phyloP scores from a whole-genome alignment of 108 stramenopile genomes.

The Parietichytrium sp. region DNA sequence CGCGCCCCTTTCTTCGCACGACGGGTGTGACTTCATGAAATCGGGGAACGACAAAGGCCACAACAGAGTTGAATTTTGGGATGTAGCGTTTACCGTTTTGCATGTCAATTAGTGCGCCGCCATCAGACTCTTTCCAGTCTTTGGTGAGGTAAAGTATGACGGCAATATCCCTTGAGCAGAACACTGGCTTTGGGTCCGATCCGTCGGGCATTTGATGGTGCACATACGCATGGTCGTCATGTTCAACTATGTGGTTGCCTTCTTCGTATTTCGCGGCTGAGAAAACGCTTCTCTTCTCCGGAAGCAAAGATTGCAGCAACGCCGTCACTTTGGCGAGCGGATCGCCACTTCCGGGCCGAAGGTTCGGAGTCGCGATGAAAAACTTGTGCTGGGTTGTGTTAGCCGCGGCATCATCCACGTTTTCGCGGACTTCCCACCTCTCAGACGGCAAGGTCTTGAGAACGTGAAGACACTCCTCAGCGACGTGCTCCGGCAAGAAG shows the following conservation, averaged over 20 bases:
- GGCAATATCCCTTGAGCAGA: not conserved
- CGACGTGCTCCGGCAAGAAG: constrained; percentile 18
- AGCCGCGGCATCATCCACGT: not conserved
- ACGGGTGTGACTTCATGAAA: not conserved
- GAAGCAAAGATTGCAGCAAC: not conserved
- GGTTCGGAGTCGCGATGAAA: not conserved
- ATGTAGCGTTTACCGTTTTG: not conserved
- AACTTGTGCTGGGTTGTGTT: constrained; percentile 18
- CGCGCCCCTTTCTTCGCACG: not conserved
- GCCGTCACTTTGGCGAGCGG: not conserved
- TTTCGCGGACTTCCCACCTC: not conserved
- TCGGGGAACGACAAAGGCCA: not conserved
- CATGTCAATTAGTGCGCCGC: not conserved
- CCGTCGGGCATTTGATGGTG: constrained; percentile 20
- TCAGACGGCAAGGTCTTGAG: not conserved
- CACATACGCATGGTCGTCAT: constrained; percentile 18
- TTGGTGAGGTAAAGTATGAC: constrained; percentile 32
- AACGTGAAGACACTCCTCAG: constrained; percentile 1
- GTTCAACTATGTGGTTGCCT: not conserved
- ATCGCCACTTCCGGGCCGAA: not conserved
- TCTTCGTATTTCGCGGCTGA: constrained; percentile 8
- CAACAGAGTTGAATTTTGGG: constrained; percentile 13
- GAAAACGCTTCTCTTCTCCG: not conserved
- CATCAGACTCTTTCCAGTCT: not conserved
- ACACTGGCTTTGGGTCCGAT: no score